Conservation (phyloP, 164 flowering plant species). For the Aristolochia contorta region DNA sequence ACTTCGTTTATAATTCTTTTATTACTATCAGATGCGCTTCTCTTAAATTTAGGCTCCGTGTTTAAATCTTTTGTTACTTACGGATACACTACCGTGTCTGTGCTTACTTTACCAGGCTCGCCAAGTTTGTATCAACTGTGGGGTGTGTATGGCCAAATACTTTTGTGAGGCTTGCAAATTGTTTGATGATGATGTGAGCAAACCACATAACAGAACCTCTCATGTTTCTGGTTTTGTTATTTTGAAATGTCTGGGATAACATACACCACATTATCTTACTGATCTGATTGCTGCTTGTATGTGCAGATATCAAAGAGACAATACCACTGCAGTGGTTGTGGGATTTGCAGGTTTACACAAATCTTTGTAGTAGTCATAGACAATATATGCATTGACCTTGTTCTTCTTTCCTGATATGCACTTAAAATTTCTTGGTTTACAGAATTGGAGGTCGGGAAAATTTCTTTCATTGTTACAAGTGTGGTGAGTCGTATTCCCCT, state of each 20-base stretch:
- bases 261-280: not conserved
- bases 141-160: conserved; percentile 87
- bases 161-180: conserved; percentile 75
- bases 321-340: conserved; percentile 87
- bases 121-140: conserved; percentile 72
- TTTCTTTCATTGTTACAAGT: conserved; percentile 79
- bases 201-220: not conserved
- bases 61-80: conserved; percentile 2
- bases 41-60: not conserved
- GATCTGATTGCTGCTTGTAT: not conserved
- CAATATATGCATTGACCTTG: too few species aligned
- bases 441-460: conserved; percentile 83
- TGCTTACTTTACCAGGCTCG: conserved; percentile 38
- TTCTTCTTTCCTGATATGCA: too few species aligned
- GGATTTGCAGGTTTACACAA: conserved; percentile 72
- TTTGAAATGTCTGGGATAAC: not conserved
- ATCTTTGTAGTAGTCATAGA: too few species aligned
- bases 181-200: conserved; percentile 89
- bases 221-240: too few species aligned
- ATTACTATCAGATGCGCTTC: too few species aligned
- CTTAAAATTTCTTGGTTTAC: conserved; percentile 12
- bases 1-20: too few species aligned
- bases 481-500: conserved; percentile 38
- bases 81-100: not conserved
- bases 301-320: conserved; percentile 76